Base-by-base conservation (phyloP, 768 basidiomycete genomes). In the Serendipita sp. region DNA sequence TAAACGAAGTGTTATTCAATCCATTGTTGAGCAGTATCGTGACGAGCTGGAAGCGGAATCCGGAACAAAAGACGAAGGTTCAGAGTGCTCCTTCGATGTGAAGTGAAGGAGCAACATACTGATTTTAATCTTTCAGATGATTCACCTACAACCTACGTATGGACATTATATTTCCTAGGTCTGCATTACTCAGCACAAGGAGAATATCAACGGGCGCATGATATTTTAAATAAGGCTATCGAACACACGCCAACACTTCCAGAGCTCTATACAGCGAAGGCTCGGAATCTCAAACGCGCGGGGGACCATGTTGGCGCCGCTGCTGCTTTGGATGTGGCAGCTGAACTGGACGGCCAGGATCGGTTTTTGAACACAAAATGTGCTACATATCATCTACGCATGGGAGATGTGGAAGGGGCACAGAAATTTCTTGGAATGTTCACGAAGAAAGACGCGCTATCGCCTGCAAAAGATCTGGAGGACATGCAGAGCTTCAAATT, bases 401-500 rank as follows among this genome's bases (percentile, higher is more conserved):
- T 88, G 3, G 94, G 89, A 3, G 78, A 90, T 72, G 72, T 88
- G 2, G 83, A 85, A 46, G 87, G 89, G 71, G 95, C 91, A 0
- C 81, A 79, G 63, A 75, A 80, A 1, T 76, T 92, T 3, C 76
- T 95, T 16, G 90, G 88, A 2, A 68, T 96, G 66, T 99, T 99
- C 72, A 98, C 95, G 2, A 94, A 94, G 92, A 97, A 95, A 83
- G 94, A 92, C 70, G 83, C 90, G 2, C 69, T 78, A 0, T 79
- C 81, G 62, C 87, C 92, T 16, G 82, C 81, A 2, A 76, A 80
- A 7, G 96, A 99, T 74, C 76, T 98, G 38, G 86, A 92, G 68
- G 95, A 98, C 66, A 92, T 99, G 91, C 96, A 99, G 73, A 92
- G 91, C 30, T 72, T 94, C 53, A 82, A 93, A 69, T 96, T 89